These are phyloP conservation scores for Cyclotella sp. DNA, from an alignment of 108 stramenopile genomes.

Conservation along the genomic window DNA sequence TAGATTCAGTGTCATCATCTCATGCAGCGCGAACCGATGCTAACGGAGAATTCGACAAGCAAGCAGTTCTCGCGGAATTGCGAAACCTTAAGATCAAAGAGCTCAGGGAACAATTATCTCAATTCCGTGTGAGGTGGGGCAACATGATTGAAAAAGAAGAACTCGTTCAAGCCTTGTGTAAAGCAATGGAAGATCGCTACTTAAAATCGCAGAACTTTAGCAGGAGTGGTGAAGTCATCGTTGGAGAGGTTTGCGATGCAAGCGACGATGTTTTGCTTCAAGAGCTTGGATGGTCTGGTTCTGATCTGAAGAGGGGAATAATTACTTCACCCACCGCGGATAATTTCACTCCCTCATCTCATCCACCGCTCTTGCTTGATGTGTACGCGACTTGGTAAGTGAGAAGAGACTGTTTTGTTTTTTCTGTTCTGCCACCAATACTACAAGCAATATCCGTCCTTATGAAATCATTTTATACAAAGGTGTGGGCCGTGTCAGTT, in stretches of 20 bases:
- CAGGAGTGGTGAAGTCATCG: constrained; percentile 59
- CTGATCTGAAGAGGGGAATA: constrained; percentile 18
- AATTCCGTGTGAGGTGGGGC: constrained; percentile 72
- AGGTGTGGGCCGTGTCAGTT: constrained; percentile 91
- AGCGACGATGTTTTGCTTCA: constrained; percentile 55
- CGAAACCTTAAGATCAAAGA: constrained; percentile 59
- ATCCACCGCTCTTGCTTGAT: constrained; percentile 80
- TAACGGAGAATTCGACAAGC: constrained; percentile 46
- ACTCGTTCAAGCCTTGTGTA: constrained; percentile 69
- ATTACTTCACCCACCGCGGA: background rate
- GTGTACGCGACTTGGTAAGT: constrained; percentile 78
- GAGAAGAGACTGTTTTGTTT: background rate
- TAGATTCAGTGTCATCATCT: background rate
- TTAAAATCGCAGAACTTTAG: constrained; percentile 53
- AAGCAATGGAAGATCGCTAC: constrained; percentile 56
- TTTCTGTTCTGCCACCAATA: background rate
- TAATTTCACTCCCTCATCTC: constrained; percentile 19
- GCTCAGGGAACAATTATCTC: constrained; percentile 65
- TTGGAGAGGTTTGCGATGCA: constrained; percentile 66
- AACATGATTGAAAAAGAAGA: constrained; percentile 80
- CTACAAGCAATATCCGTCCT: background rate
- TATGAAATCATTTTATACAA: background rate
- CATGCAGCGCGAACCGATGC: background rate
- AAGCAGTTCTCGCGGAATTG: constrained; percentile 56
- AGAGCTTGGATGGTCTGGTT: constrained; percentile 58